Percentiles rank a stretch among this genome's conserved stretches.
Evolutionary conservation across 1,284 basidiomycete species (phyloP).

Genomic region (Ustilago trichophora): DNA sequence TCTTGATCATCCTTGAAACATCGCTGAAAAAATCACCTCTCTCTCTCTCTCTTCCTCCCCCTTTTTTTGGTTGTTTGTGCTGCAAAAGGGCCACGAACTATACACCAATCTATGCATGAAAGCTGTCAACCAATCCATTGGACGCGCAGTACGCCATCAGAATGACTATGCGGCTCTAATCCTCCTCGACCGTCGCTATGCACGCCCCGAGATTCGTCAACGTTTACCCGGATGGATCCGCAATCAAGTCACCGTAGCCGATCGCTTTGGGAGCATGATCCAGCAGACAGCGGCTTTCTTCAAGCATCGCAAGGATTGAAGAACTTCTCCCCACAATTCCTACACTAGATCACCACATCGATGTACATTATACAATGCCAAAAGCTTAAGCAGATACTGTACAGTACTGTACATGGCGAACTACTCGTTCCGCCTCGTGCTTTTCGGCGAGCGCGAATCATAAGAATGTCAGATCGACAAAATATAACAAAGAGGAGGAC

Average conservation of each 20-base stretch:
- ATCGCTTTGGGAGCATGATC: constrained; percentile 79
- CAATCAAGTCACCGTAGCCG: constrained; percentile 72
- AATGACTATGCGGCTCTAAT: constrained; percentile 63
- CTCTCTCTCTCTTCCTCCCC: no score
- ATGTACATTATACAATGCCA: no score
- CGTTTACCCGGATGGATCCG: constrained; percentile 73
- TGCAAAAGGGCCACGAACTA: constrained; percentile 56
- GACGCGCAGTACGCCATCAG: constrained; percentile 69
- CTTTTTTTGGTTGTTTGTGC: not conserved
- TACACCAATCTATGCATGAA: constrained; percentile 78
- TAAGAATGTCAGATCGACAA: no score
- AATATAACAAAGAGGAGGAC: no score
- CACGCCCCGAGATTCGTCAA: constrained; percentile 47
- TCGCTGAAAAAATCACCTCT: no score
- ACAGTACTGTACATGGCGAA: no score
- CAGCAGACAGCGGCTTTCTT: constrained; percentile 71
- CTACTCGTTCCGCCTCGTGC: no score
- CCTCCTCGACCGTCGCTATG: constrained; percentile 59
- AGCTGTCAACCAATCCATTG: constrained; percentile 95
- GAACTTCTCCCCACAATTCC: no score
- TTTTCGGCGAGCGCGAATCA: no score
- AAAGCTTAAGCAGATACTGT: no score
- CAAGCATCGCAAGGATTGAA: constrained; percentile 28
- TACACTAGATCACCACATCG: no score
- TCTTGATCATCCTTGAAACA: no score